These are phyloP conservation scores for Botrytis fragariae DNA, from an alignment of 2,329 filamentous ascomycete genomes.

Conservation along the genomic window DNA sequence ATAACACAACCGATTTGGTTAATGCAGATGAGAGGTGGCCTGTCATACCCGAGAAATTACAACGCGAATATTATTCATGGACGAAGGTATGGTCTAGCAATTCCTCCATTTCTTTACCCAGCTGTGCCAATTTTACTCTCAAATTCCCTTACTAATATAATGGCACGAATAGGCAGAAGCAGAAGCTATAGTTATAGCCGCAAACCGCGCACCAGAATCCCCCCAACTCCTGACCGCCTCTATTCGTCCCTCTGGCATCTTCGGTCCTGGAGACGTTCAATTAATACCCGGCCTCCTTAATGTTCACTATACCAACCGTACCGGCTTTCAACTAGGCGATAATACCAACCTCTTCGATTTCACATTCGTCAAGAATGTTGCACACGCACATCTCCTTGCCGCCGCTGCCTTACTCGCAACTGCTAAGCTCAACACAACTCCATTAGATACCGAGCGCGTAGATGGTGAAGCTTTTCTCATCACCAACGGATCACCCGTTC, in stretches of 20 bases:
- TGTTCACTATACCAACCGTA: slow-evolving; percentile 65
- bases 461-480: slow-evolving; percentile 89
- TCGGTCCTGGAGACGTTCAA: slow-evolving; percentile 84
- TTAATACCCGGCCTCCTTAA: slow-evolving; percentile 70
- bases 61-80: slow-evolving; percentile 82
- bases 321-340: slow-evolving; percentile 77
- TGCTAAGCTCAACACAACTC: slow-evolving; percentile 45
- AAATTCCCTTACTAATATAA: not conserved
- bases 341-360: slow-evolving; percentile 69
- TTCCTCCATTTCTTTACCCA: not conserved
- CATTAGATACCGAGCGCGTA: slow-evolving; percentile 69
- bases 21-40: slow-evolving; percentile 86
- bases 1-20: slow-evolving; percentile 73
- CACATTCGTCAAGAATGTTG: slow-evolving; percentile 66
- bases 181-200: slow-evolving; percentile 74
- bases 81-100: slow-evolving; percentile 56
- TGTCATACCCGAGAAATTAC: slow-evolving; percentile 65
- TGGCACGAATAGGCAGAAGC: slow-evolving; percentile 58
- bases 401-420: slow-evolving; percentile 50
- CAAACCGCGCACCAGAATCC: slow-evolving; percentile 57
- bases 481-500: slow-evolving; percentile 79
- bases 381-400: slow-evolving; percentile 80
- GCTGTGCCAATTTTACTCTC: not conserved
- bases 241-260: slow-evolving; percentile 83
- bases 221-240: slow-evolving; percentile 68